Percentiles rank a stretch among this genome's conserved stretches.
phyloP scores from a whole-genome alignment of 345 rosid species.

The Eutrema japonicum region DNA sequence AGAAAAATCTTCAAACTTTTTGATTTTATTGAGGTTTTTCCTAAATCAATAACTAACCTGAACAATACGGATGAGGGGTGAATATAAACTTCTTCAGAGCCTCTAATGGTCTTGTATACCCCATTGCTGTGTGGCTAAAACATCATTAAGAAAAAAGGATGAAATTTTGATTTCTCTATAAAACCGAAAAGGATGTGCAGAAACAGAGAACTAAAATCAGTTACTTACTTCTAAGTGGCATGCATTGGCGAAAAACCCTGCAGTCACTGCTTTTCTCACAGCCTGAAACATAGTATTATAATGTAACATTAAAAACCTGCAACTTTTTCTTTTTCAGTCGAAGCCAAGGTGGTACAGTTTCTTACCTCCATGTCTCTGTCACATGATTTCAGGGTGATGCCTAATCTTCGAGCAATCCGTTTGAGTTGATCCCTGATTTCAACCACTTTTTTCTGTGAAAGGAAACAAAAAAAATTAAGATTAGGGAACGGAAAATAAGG shows the following conservation, averaged over 20 bases:
- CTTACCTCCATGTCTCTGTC: slow-evolving; percentile 68
- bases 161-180: not conserved
- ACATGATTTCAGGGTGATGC: slow-evolving; percentile 76
- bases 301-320: slow-evolving; percentile 4
- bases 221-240: slow-evolving; percentile 73
- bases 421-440: slow-evolving; percentile 84
- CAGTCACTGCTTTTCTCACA: slow-evolving; percentile 80
- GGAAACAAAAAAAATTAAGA: not conserved
- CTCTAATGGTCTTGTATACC: slow-evolving; percentile 82
- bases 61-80: slow-evolving; percentile 92
- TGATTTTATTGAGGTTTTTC: slow-evolving; percentile 16
- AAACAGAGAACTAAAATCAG: slow-evolving; percentile 8
- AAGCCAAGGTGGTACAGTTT: slow-evolving; percentile 13
- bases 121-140: slow-evolving; percentile 76
- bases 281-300: slow-evolving; percentile 52
- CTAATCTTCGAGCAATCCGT: slow-evolving; percentile 77
- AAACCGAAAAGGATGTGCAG: not conserved
- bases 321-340: not conserved
- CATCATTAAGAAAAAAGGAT: not conserved
- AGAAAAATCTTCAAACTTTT: slow-evolving; percentile 4
- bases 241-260: slow-evolving; percentile 94
- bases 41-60: slow-evolving; percentile 57
- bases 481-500: not conserved
- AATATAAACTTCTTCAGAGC: slow-evolving; percentile 85
- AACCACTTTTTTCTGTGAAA: slow-evolving; percentile 70